Conservation (phyloP, 495 filamentous ascomycete species). For the Platismatia glauca region DNA sequence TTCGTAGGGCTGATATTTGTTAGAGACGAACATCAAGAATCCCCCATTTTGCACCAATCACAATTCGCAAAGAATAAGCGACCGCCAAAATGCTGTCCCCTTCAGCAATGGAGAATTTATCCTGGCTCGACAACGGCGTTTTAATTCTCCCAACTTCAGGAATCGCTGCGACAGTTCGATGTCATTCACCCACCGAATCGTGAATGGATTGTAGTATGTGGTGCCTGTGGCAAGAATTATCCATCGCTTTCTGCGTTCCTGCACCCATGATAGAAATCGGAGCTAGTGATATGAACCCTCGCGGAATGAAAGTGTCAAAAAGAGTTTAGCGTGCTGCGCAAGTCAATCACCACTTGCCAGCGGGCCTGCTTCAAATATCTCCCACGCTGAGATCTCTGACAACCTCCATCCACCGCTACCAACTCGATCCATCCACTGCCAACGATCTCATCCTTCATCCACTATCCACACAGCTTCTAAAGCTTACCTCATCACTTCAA, state of each 20-base stretch:
- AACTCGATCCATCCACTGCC: constrained; percentile 16
- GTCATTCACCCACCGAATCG: neutral
- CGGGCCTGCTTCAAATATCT: constrained; percentile 38
- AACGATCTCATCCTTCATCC: constrained; percentile 30
- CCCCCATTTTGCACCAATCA: constrained; percentile 18
- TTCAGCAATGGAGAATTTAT: constrained; percentile 12
- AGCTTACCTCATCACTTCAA: constrained; percentile 27
- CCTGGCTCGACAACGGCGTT: neutral
- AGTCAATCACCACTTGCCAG: constrained; percentile 16
- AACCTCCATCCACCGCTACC: constrained; percentile 28
- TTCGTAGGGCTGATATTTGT: constrained; percentile 31
- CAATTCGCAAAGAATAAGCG: constrained; percentile 5
- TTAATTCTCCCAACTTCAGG: constrained; percentile 10
- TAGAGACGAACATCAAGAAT: constrained; percentile 15
- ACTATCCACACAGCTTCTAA: constrained; percentile 31
- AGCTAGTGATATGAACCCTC: constrained; percentile 23
- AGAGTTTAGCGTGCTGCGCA: constrained; percentile 16
- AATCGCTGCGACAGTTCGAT: neutral
- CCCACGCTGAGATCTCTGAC: constrained; percentile 39
- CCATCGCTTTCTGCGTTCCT: neutral
- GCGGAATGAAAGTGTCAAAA: neutral
- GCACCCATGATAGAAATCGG: neutral
- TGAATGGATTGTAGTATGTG: neutral
- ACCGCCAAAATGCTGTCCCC: neutral
- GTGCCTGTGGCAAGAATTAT: neutral